Base-by-base conservation (phyloP, 1,139 yeast genomes). In the Williopsis jadinii region DNA sequence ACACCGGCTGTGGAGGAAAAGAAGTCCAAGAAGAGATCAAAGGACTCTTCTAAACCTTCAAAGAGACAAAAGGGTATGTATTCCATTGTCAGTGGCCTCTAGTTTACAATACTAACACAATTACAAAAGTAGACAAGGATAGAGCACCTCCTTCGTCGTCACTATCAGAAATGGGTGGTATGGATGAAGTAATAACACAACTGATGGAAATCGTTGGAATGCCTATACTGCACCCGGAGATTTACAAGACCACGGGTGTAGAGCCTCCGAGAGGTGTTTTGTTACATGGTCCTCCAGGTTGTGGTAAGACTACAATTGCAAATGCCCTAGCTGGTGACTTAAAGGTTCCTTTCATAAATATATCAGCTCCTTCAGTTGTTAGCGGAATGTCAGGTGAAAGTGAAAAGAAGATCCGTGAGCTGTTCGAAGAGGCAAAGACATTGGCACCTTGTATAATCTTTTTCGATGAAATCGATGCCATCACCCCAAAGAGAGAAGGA, bases 371-470 rank as follows among this genome's bases (percentile, higher is more conserved):
- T 1, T 84, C 96, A 1, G 87, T 94, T 8, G 97, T 92, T 0
- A 85, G 96, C 44, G 98, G 99, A n/a, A 92, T 92, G 98, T 86
- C 96, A n/a, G 98, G 98, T 36, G 99, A 92, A 62, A 81, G 94
- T 45, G 98, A 94, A 60, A 92, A 92, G 68, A 90, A 90, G 59
- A 71, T 92, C 13, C 71, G 98, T 48, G 98, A 92, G 48, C 70
- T 92, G 33, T 92, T 92, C 56, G 97, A 88, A 35, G 98, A 94
- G 58, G 98, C 98, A 3, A 84, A 83, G 55, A 56, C 74, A 8
- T 60, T 88, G 43, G 98, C 98, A 1, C 98, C 98, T 3, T 90
- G 97, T 61, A 66, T 92, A 33, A 75, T 92, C 41, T 92, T 92
- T 57, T 82, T 92, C 61, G 99, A 92, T 63, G 97, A 90, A 61